Conservation (phyloP, 495 filamentous ascomycete species). For the Aspergillus egyptiacus region DNA sequence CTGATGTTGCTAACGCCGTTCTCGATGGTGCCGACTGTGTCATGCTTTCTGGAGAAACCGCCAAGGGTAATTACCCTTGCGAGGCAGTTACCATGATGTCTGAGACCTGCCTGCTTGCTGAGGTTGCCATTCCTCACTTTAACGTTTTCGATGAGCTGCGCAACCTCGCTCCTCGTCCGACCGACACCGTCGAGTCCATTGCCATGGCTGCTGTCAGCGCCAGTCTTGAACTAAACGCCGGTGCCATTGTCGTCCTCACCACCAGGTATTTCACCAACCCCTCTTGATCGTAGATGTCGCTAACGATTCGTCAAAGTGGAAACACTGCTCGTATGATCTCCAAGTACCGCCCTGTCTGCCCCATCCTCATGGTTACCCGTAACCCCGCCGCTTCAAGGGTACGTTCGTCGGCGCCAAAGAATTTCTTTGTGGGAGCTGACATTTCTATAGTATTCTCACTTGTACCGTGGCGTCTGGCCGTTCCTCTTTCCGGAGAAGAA, state of each 20-base stretch:
- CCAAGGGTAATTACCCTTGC: slow-evolving; percentile 90
- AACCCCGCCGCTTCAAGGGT: slow-evolving; percentile 72
- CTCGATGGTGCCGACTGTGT: slow-evolving; percentile 98
- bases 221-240: slow-evolving; percentile 89
- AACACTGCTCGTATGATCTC: slow-evolving; percentile 88
- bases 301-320: slow-evolving; percentile 50
- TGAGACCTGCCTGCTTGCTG: slow-evolving; percentile 91
- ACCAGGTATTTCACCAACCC: slow-evolving; percentile 56
- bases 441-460: slow-evolving; percentile 63
- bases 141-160: slow-evolving; percentile 94
- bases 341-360: slow-evolving; percentile 97
- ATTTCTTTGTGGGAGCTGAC: not conserved
- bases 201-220: slow-evolving; percentile 95
- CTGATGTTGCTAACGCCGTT: slow-evolving; percentile 96
- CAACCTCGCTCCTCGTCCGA: slow-evolving; percentile 71
- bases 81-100: slow-evolving; percentile 97
- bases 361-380: slow-evolving; percentile 96
- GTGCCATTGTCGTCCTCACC: slow-evolving; percentile 88
- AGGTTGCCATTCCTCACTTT: slow-evolving; percentile 94
- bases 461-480: slow-evolving; percentile 96
- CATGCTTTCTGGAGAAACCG: slow-evolving; percentile 98
- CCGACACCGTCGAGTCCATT: slow-evolving; percentile 80
- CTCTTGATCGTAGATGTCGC: slow-evolving; percentile 10
- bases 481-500: slow-evolving; percentile 90
- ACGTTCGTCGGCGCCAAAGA: slow-evolving; percentile 25